A percentile compares a stretch with the other conserved stretches of the same genome.
Evolutionary conservation across 257 asterid species (phyloP).

Genomic region (Solanum tarapatanum): DNA sequence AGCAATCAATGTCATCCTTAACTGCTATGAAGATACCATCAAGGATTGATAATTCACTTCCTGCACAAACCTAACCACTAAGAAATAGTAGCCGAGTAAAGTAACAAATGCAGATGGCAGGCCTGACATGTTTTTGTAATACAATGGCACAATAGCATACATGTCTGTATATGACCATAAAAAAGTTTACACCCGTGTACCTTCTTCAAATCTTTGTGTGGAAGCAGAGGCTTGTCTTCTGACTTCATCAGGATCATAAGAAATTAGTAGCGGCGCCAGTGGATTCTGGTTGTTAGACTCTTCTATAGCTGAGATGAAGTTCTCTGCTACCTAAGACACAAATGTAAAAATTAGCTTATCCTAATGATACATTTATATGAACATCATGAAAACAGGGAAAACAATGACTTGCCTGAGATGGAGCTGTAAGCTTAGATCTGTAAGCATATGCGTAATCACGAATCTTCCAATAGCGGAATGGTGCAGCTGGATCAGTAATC

Average conservation of each 20-base stretch:
- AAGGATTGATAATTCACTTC: slow-evolving; percentile 61
- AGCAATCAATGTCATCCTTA: slow-evolving; percentile 91
- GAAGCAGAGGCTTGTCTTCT: slow-evolving; percentile 90
- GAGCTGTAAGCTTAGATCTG: slow-evolving; percentile 71
- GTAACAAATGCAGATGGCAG: background rate
- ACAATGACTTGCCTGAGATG: slow-evolving; percentile 54
- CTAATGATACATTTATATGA: background rate
- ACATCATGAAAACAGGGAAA: background rate
- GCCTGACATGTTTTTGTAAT: background rate
- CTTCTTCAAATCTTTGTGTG: slow-evolving; percentile 86
- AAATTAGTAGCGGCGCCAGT: slow-evolving; percentile 55
- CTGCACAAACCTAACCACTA: slow-evolving; percentile 30
- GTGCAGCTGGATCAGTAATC: slow-evolving; percentile 39
- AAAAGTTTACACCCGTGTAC: slow-evolving; percentile 12
- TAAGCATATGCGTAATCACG: slow-evolving; percentile 93
- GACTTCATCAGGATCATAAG: slow-evolving; percentile 68
- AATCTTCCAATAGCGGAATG: slow-evolving; percentile 91
- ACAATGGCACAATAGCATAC: background rate
- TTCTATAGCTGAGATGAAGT: slow-evolving; percentile 70
- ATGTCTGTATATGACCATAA: background rate
- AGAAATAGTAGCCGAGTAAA: background rate
- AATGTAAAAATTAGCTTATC: background rate
- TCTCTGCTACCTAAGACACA: slow-evolving; percentile 71
- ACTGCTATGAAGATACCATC: slow-evolving; percentile 92
- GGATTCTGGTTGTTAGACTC: slow-evolving; percentile 57